These are phyloP conservation scores for Leishmania tarentolae DNA, from an alignment of 208 protist species.

Conservation along the genomic window DNA sequence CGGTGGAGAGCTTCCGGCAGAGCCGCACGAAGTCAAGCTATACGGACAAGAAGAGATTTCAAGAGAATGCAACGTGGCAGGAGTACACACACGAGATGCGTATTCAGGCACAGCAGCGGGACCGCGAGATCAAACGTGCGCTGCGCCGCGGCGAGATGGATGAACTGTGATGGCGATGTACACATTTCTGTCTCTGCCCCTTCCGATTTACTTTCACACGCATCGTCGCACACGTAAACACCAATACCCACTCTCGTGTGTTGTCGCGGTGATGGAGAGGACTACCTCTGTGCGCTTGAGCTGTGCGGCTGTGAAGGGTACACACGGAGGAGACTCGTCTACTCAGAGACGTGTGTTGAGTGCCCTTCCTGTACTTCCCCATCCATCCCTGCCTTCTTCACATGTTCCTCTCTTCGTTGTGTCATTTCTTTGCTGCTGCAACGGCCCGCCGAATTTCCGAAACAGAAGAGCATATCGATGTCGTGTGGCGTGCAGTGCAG, in stretches of 20 bases:
- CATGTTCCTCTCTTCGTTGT: not conserved
- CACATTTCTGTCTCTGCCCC: not conserved
- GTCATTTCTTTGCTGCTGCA: not conserved
- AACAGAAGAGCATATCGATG: not conserved
- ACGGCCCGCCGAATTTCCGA: not conserved
- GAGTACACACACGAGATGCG: slow-evolving; percentile 67
- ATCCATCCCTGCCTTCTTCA: not conserved
- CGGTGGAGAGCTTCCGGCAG: slow-evolving; percentile 71
- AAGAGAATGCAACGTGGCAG: slow-evolving; percentile 61
- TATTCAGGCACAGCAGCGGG: slow-evolving; percentile 51
- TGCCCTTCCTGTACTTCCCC: not conserved
- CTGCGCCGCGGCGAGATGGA: slow-evolving; percentile 58
- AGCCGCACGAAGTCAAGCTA: slow-evolving; percentile 55
- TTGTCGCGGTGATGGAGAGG: not conserved
- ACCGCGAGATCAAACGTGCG: slow-evolving; percentile 50
- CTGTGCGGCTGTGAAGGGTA: not conserved
- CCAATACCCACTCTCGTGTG: not conserved
- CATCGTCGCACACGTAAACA: not conserved
- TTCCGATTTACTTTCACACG: not conserved
- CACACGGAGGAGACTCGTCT: not conserved
- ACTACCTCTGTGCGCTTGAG: not conserved
- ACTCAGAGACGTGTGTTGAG: not conserved
- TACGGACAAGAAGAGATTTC: slow-evolving; percentile 66
- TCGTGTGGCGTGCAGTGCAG: not conserved
- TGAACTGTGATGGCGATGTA: not conserved